Evolutionary conservation across 2,329 filamentous ascomycete genomes (phyloP), one percentile per base, ranked within the genome.

Genomic region (Fusarium clavum): DNA sequence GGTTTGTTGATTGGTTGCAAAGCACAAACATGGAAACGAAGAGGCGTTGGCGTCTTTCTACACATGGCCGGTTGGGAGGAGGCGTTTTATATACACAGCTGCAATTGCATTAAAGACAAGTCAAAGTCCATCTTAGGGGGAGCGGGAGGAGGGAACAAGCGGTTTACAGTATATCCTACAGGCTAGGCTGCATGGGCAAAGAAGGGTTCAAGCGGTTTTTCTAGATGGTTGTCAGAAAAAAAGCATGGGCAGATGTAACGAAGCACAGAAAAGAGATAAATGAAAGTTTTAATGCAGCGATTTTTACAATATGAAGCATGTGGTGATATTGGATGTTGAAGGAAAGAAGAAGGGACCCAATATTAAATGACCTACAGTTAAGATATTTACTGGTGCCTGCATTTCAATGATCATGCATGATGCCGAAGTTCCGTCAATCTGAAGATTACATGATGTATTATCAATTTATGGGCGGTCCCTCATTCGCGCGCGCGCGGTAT

Each of bases 81-180:
- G 73, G 73, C 73, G 73, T 75, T 75, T 73, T 73, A 73, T 75
- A 75, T 70, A 73, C 68, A 73, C 67, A 74, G 64, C 71, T 72
- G 65, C 73, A 72, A 70, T 74, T 71, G 65, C 71, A 66, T 72
- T 63, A 64, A 64, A 71, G 65, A 65, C 69, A 67, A 71, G 49
- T 53, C 34, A 38, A 38, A n/a, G 46, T 55, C 65, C 69, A 73
- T 74, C 61, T 68, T 64, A 67, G 48, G 67, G 64, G 64, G 59
- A 38, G 57, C 27, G 67, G 62, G 44, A 57, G 52, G 56, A 71
- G 57, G 34, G 34, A 38, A 38, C 34, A 38, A 38, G 61, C 63
- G 73, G 57, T 71, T 74, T 59, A 38, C 34, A 38, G 34, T 38
- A 73, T 74, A 67, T 74, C 57, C 57, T 68, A 67, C 64, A 67